Base-by-base conservation (phyloP, 1,284 basidiomycete species). In the Lentinula novae-zelandiae region DNA sequence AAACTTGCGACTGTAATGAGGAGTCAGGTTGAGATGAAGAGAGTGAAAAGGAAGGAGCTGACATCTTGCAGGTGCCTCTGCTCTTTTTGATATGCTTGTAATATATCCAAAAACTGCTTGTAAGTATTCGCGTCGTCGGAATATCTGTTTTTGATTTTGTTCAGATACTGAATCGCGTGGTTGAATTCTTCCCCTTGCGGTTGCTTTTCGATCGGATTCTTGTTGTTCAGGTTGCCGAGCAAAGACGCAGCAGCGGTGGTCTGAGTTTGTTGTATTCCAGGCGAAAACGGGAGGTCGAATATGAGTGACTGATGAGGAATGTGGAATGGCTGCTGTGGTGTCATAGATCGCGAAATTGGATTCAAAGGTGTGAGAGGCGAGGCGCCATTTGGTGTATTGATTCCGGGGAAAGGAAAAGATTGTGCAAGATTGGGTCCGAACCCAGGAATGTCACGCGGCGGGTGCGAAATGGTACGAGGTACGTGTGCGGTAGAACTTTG, bases 71-170 rank as follows among this genome's bases (percentile, higher is more conserved):
- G 84, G 66, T 92, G 87, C 64, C 86, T 84, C 71, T 94, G 92
- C 71, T 98, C 96, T 72, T 96, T 96, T 74, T 98, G 96, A 75
- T 98, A 98, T 36, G 93, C 92, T 79, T 99, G 97, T 66, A 99
- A 77, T 60, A 99, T 96, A 78, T 99, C 96, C 68, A 99, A 80
- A 76, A 99, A 99, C 70, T 95, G 90, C 78, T 98, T 98, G 82
- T 99, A 99, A 50, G 92, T 96, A 68, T 96, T 93, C 22, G 91
- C 89, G 66, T 98, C 95, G 64, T 91, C 87, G n/a, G 87, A 80
- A 75, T 92, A 99, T 54, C 96, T 87, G 51, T 89, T 89, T 79
- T 99, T 99, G 80, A 99, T 99, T 82, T 96, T 96, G 83, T 98
- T 98, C 68, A 99, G 89, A 73, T 96, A 99, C 69, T 94, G 90